phyloP scores from a whole-genome alignment of 768 basidiomycete species.

The Hypsizygus marmoreus region DNA sequence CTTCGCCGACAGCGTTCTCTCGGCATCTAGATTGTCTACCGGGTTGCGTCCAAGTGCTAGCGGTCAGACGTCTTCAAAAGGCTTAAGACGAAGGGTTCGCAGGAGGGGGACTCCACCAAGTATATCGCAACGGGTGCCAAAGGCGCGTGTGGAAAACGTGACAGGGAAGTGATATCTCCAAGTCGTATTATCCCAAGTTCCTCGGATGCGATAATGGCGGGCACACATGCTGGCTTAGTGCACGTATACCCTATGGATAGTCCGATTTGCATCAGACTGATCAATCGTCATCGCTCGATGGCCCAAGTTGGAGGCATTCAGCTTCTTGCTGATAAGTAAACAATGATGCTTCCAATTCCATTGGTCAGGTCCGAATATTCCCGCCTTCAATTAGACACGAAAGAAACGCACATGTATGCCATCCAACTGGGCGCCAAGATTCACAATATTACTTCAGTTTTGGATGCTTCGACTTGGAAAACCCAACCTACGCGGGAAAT shows the following conservation, averaged over 20 bases:
- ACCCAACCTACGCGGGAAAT: too few relatives aligned
- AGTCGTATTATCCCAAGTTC: conserved; percentile 12
- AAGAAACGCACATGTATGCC: neutral
- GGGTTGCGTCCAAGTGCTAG: neutral
- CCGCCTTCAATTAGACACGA: conserved; percentile 1
- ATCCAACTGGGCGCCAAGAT: neutral
- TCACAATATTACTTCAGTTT: neutral
- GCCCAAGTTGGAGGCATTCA: conserved; percentile 8
- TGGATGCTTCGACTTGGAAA: too few relatives aligned
- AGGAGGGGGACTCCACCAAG: conserved; percentile 3
- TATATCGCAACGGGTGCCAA: neutral
- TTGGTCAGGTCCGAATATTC: neutral
- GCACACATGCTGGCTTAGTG: conserved; percentile 14
- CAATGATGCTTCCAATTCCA: conserved; percentile 4
- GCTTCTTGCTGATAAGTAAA: conserved; percentile 8
- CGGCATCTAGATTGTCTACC: conserved; percentile 18
- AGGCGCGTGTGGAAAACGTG: conserved; percentile 9
- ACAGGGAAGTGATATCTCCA: conserved; percentile 17
- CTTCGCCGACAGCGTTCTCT: conserved; percentile 16
- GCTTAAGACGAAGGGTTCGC: conserved; percentile 9
- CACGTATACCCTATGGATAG: conserved; percentile 6
- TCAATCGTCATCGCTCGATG: conserved; percentile 5
- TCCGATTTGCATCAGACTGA: conserved; percentile 15
- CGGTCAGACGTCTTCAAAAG: conserved; percentile 1
- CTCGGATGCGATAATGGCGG: conserved; percentile 26